Conservation (phyloP, 768 basidiomycete species). For the Dentipellis sp. region DNA sequence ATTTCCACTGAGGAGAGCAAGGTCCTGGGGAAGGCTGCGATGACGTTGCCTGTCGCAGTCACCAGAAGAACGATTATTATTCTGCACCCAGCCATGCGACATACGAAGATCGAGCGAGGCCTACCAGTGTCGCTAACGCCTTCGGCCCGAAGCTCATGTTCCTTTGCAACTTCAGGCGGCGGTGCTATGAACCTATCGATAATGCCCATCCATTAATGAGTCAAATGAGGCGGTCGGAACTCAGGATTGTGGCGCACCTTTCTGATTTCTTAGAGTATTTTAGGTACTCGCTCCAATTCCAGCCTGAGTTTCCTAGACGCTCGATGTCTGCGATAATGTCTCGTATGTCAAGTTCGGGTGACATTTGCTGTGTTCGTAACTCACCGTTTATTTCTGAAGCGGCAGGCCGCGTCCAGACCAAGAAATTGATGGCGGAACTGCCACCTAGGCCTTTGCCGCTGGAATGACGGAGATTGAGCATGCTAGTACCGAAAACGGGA, state of each 20-base stretch:
- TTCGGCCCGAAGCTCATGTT: background rate
- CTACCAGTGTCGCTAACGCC: background rate
- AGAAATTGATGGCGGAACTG: slow-evolving; percentile 4
- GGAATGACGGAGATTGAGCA: background rate
- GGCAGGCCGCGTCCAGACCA: background rate
- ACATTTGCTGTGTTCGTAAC: no score
- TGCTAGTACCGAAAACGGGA: background rate
- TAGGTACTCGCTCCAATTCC: slow-evolving; percentile 1
- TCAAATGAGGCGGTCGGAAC: no score
- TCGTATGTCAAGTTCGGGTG: background rate
- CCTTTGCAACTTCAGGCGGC: background rate
- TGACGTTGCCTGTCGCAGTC: background rate
- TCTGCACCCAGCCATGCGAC: no score
- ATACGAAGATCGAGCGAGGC: background rate
- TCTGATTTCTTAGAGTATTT: slow-evolving; percentile 1
- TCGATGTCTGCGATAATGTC: background rate
- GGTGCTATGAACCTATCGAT: background rate
- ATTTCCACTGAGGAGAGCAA: background rate
- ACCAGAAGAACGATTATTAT: background rate
- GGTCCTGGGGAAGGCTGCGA: background rate
- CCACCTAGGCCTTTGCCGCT: slow-evolving; percentile 8
- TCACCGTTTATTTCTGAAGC: slow-evolving; percentile 3
- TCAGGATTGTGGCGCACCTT: background rate
- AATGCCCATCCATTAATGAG: no score
- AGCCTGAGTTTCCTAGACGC: slow-evolving; percentile 1